These are phyloP conservation scores for Volvox africanus DNA, from an alignment of 139 green algal species.

Conservation along the genomic window DNA sequence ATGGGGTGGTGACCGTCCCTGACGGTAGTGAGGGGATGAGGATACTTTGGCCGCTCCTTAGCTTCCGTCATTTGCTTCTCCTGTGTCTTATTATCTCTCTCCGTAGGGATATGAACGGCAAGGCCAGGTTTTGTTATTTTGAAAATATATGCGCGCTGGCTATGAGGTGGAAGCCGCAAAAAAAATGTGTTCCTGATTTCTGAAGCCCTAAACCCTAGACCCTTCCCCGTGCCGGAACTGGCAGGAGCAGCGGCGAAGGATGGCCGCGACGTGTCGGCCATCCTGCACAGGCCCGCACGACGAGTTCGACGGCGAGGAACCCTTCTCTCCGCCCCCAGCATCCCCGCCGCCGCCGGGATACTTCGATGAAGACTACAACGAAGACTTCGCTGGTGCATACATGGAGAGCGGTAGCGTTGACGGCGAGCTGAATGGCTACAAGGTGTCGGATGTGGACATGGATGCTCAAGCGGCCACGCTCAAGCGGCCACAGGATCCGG, in stretches of 20 bases:
- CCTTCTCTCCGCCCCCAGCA: neutral
- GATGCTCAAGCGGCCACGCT: neutral
- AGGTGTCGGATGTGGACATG: conserved; percentile 10
- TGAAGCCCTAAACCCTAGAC: too few species aligned
- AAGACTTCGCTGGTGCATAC: neutral
- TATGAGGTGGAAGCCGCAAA: too few species aligned
- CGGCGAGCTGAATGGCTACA: neutral
- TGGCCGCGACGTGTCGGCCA: neutral
- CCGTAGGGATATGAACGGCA: too few species aligned
- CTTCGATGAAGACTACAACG: conserved; percentile 8
- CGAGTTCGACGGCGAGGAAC: neutral
- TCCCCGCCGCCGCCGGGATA: neutral
- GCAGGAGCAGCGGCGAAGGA: neutral
- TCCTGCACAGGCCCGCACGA: neutral
- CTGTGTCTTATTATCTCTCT: neutral
- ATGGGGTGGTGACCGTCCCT: too few species aligned
- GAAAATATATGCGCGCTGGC: too few species aligned
- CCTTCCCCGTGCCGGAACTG: too few species aligned
- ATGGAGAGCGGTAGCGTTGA: neutral
- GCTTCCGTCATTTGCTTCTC: neutral
- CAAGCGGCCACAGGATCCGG: neutral
- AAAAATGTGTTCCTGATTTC: too few species aligned
- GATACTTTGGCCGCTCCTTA: neutral
- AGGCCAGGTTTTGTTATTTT: too few species aligned
- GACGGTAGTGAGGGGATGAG: too few species aligned